These are phyloP conservation scores for Margaritispora aquatica DNA, from an alignment of 495 filamentous ascomycete genomes.

Conservation along the genomic window DNA sequence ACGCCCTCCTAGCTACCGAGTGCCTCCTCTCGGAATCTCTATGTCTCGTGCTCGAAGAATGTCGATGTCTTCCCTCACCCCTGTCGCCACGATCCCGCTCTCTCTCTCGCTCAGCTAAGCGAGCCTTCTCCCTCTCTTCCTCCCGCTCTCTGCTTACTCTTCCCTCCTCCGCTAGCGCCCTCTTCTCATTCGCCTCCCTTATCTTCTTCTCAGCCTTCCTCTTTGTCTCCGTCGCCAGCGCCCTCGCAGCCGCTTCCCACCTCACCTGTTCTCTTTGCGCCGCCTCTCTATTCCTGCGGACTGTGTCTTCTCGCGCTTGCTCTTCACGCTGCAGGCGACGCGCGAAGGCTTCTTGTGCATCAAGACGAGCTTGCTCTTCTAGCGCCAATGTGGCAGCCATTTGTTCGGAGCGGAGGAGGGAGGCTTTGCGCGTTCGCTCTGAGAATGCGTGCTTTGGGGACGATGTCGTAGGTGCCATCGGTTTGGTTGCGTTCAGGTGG, in stretches of 20 bases:
- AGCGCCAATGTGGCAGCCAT: not conserved
- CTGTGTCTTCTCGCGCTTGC: not conserved
- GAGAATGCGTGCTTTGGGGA: no score
- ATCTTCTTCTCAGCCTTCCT: not conserved
- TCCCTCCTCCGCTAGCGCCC: not conserved
- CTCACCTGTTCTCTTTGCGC: not conserved
- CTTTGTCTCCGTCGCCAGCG: not conserved
- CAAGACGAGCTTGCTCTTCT: slow-evolving; percentile 1
- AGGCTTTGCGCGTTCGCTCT: no score
- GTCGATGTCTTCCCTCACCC: not conserved
- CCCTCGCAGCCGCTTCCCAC: not conserved
- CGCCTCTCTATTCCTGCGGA: slow-evolving; percentile 1
- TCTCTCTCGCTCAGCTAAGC: not conserved
- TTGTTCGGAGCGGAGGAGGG: no score
- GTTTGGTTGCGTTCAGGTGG: not conserved
- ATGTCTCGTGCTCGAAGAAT: not conserved
- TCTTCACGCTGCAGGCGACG: not conserved
- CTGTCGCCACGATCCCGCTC: not conserved
- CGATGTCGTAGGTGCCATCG: no score
- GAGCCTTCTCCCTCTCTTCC: not conserved
- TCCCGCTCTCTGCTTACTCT: not conserved
- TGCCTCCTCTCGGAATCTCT: not conserved
- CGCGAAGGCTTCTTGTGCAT: not conserved
- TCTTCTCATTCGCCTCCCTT: not conserved
- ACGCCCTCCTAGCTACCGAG: not conserved